Conservation (phyloP, 2,329 filamentous ascomycete genomes). For the Corniculantispora saksenae region DNA sequence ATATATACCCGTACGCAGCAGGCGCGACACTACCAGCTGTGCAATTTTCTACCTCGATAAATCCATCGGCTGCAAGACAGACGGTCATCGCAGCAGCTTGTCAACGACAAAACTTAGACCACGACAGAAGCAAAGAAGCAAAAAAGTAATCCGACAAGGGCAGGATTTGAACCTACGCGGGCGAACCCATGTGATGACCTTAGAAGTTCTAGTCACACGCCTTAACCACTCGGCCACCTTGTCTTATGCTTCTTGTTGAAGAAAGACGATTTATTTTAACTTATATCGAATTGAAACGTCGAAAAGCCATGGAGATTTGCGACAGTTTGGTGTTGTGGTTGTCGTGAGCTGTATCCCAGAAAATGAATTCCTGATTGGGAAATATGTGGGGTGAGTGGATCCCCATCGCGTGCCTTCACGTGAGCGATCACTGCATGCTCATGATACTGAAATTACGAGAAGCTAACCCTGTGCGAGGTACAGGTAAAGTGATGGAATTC, state of each 20-base stretch:
- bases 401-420: neutral
- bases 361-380: neutral
- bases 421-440: neutral
- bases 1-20: too few relatives aligned
- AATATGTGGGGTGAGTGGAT: neutral
- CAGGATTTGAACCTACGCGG: slow-evolving; percentile 18
- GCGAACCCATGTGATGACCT: slow-evolving; percentile 16
- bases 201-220: slow-evolving; percentile 8
- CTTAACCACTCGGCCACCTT: slow-evolving; percentile 14
- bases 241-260: neutral
- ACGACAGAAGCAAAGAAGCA: too few relatives aligned
- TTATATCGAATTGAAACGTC: neutral
- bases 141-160: too few relatives aligned
- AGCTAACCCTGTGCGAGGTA: neutral
- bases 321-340: neutral
- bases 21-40: too few relatives aligned
- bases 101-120: too few relatives aligned
- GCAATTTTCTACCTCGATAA: too few relatives aligned
- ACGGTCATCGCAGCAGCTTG: too few relatives aligned
- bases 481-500: neutral
- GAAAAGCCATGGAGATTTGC: neutral
- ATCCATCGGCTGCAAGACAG: too few relatives aligned
- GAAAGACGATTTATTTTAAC: neutral
- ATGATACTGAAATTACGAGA: neutral
- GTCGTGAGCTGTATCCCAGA: neutral